Evolutionary conservation across 2,329 filamentous ascomycete genomes (phyloP).

Genomic region (Escovopsis sp.): DNA sequence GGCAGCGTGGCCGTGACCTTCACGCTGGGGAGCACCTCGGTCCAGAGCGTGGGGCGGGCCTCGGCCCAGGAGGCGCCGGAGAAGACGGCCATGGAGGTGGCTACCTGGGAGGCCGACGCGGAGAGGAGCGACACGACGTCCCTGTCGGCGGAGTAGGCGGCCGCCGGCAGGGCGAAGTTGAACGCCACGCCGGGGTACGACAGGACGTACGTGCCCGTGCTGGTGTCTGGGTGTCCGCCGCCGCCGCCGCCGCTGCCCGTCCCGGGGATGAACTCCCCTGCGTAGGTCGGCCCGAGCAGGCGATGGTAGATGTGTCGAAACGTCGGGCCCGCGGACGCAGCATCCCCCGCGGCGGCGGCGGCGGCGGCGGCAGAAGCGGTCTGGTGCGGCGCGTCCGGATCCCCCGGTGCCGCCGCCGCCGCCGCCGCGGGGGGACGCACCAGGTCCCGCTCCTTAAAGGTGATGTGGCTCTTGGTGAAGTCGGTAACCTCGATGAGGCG

Average conservation of each 20-base stretch:
- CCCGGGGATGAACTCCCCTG: slow-evolving; percentile 65
- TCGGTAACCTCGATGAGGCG: slow-evolving; percentile 83
- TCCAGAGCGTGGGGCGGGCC: slow-evolving; percentile 62
- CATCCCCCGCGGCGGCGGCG: slow-evolving; percentile 13
- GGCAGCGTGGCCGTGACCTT: slow-evolving; percentile 53
- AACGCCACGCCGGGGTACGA: slow-evolving; percentile 94
- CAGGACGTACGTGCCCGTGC: slow-evolving; percentile 64
- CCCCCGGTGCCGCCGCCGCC: slow-evolving; percentile 15
- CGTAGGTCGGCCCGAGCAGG: slow-evolving; percentile 85
- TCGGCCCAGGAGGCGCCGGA: slow-evolving; percentile 83
- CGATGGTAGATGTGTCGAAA: slow-evolving; percentile 87
- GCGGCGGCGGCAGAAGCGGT: slow-evolving; percentile 24
- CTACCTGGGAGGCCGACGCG: slow-evolving; percentile 58
- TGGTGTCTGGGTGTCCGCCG: too few species aligned
- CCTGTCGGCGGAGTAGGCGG: slow-evolving; percentile 57
- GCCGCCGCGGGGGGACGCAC: slow-evolving; percentile 41
- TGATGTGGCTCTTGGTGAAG: slow-evolving; percentile 70
- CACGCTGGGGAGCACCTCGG: slow-evolving; percentile 55
- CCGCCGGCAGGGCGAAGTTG: slow-evolving; percentile 63
- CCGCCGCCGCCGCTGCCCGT: slow-evolving; percentile 34
- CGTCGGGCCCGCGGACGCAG: slow-evolving; percentile 42
- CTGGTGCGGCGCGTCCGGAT: slow-evolving; percentile 5
- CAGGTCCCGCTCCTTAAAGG: slow-evolving; percentile 67
- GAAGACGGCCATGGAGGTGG: slow-evolving; percentile 81
- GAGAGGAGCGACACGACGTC: slow-evolving; percentile 82